These are phyloP conservation scores for Candida gorgasii DNA, from an alignment of 805 yeast species.

Conservation along the genomic window DNA sequence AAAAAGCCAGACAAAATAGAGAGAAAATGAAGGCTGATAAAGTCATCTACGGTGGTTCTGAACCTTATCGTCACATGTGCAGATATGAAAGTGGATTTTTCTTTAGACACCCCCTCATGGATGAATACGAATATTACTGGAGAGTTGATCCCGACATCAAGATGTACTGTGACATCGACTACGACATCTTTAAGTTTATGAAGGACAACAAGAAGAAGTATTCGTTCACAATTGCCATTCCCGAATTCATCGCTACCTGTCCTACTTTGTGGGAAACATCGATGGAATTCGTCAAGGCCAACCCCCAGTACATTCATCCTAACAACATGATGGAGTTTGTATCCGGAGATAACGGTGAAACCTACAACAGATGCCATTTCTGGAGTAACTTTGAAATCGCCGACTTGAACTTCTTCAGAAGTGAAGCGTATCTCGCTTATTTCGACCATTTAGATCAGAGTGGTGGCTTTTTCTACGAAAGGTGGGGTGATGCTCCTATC, in stretches of 20 bases:
- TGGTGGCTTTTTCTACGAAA: constrained; percentile 93
- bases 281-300: constrained; percentile 60
- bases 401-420: constrained; percentile 70
- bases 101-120: constrained; percentile 71
- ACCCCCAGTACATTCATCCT: constrained; percentile 59
- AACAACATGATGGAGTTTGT: constrained; percentile 71
- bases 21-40: constrained; percentile 52
- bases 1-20: constrained; percentile 65
- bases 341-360: constrained; percentile 63
- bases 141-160: constrained; percentile 86
- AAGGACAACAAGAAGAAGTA: constrained; percentile 74
- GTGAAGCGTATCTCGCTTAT: constrained; percentile 67
- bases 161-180: constrained; percentile 79
- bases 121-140: constrained; percentile 89
- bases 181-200: constrained; percentile 85
- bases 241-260: constrained; percentile 82
- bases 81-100: constrained; percentile 89
- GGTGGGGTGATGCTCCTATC: constrained; percentile 95
- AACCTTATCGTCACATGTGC: constrained; percentile 89
- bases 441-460: constrained; percentile 72
- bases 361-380: constrained; percentile 82
- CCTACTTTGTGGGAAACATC: constrained; percentile 80
- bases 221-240: constrained; percentile 81
- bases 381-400: constrained; percentile 92
- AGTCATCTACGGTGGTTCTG: constrained; percentile 75